Conservation (phyloP, 1,139 yeast species). For the Suhomyces bribrorum region DNA sequence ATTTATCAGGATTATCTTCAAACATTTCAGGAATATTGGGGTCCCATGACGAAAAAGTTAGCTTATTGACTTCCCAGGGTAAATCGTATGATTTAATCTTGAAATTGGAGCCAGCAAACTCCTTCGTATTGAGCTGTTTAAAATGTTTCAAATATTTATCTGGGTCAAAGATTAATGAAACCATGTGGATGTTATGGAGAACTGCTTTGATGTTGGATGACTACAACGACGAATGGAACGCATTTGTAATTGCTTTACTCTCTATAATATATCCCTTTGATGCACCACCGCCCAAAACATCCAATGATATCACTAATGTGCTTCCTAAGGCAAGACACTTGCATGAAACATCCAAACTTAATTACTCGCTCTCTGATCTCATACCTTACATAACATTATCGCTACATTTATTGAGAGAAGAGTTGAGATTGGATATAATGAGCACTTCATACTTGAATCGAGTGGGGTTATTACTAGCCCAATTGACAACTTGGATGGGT, state of each 20-base stretch:
- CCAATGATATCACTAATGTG: slow-evolving; percentile 41
- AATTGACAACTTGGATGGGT: slow-evolving; percentile 65
- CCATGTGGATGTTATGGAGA: slow-evolving; percentile 66
- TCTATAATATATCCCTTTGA: slow-evolving; percentile 49
- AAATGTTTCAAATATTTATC: slow-evolving; percentile 55
- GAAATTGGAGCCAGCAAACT: slow-evolving; percentile 48
- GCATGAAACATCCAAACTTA: slow-evolving; percentile 27
- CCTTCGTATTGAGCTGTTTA: slow-evolving; percentile 45
- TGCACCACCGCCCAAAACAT: slow-evolving; percentile 12
- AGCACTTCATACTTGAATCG: slow-evolving; percentile 34
- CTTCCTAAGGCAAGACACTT: slow-evolving; percentile 41
- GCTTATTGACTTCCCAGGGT: slow-evolving; percentile 25
- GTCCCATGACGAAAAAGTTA: slow-evolving; percentile 33
- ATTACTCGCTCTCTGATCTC: slow-evolving; percentile 47
- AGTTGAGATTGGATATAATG: slow-evolving; percentile 58
- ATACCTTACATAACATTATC: slow-evolving; percentile 67
- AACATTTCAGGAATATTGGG: slow-evolving; percentile 24
- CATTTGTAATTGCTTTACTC: slow-evolving; percentile 55
- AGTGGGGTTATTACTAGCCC: slow-evolving; percentile 59
- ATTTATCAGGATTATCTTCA: slow-evolving; percentile 20
- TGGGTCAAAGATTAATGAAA: slow-evolving; percentile 58
- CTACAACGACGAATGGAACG: slow-evolving; percentile 59
- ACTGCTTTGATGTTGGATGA: slow-evolving; percentile 49
- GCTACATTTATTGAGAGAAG: slow-evolving; percentile 78
- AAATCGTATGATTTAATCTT: slow-evolving; percentile 36